phyloP scores from a whole-genome alignment of 1,284 basidiomycete genomes.

The Moesziomyces globuligerus region DNA sequence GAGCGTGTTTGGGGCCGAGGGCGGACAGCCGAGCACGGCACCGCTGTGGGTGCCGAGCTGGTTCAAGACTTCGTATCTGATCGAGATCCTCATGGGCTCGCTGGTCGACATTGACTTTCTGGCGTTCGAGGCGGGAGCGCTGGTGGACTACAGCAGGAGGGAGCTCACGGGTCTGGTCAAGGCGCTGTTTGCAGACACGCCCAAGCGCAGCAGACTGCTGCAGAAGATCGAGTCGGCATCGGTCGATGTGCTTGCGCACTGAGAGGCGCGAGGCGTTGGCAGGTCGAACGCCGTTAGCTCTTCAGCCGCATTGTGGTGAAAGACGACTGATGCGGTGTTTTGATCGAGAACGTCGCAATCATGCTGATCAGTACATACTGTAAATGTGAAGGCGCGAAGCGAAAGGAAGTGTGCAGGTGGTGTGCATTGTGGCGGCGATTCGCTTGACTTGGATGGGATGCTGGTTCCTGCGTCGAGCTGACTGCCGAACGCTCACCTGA shows the following conservation, averaged over 20 bases:
- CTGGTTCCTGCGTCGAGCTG: neutral
- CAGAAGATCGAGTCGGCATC: conserved; percentile 49
- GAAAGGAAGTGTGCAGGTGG: no score
- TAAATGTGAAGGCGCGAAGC: no score
- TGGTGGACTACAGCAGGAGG: conserved; percentile 87
- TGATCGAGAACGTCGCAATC: no score
- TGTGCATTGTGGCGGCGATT: no score
- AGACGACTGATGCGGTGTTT: no score
- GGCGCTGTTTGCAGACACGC: conserved; percentile 80
- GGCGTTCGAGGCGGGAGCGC: conserved; percentile 82
- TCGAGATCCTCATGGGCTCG: conserved; percentile 62
- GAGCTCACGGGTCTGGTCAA: conserved; percentile 84
- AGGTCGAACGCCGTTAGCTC: no score
- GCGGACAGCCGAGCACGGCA: conserved; percentile 66
- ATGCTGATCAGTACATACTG: no score
- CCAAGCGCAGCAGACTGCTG: conserved; percentile 52
- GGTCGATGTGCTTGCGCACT: conserved; percentile 34
- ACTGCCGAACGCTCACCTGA: neutral
- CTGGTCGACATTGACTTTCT: conserved; percentile 85
- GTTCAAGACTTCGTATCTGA: conserved; percentile 65
- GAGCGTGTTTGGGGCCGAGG: conserved; percentile 76
- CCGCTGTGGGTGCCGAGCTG: conserved; percentile 60
- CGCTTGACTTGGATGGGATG: no score
- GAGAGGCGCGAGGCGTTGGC: neutral
- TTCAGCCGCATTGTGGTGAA: no score